Evolutionary conservation across 2,329 filamentous ascomycete genomes (phyloP), one percentile per base, ranked within the genome.

Genomic region (Remersonia thermophila): DNA sequence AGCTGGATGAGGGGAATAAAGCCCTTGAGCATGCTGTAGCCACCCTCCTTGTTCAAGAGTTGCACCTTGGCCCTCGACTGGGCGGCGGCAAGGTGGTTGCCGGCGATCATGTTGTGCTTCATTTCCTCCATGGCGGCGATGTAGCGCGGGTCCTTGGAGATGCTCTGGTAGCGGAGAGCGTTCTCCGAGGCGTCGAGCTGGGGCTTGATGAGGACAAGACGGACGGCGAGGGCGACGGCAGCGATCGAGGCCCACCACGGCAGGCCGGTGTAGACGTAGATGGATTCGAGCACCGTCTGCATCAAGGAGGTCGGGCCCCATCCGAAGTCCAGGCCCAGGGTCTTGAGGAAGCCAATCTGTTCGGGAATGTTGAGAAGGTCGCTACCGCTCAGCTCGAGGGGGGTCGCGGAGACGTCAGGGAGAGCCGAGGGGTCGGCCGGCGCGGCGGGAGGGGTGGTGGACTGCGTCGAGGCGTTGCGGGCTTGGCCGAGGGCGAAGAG

Each of bases 301-400:
- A 91, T 76, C 12, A 74, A 47, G 3, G 77, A 62, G 0, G 86
- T 83, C 4, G 83, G 74, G 12, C 89, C 89, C 64, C 66, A 87
- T 53, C 89, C 86, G 51, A 80, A 96, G 50, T 96, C 83, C 15
- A 98, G 64, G 3, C 91, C 91, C 9, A 96, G 66, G 6, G 75
- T 69, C 48, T 83, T 74, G 40, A 98, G 65, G 52, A 87, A 95
- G 43, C 91, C 91, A 40, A 93, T 73, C 34, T 75, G 67, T 51
- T 89, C 81, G 26, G 81, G 75, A 44, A 85, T 72, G 43, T 70
- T 61, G 41, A 76, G 66, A 37, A 73, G 58, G 36, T 66, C 60
- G 39, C 57, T 51, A 33, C 57, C 54, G 33, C 60, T 53, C 18
- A 60, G 33, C 26, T 53, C 46, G 31, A 46, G 32, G 7, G 54